A percentile compares a stretch with the other conserved stretches of the same genome.
Conservation (phyloP, 257 asterid species). For the Capsicum baccatum region DNA sequence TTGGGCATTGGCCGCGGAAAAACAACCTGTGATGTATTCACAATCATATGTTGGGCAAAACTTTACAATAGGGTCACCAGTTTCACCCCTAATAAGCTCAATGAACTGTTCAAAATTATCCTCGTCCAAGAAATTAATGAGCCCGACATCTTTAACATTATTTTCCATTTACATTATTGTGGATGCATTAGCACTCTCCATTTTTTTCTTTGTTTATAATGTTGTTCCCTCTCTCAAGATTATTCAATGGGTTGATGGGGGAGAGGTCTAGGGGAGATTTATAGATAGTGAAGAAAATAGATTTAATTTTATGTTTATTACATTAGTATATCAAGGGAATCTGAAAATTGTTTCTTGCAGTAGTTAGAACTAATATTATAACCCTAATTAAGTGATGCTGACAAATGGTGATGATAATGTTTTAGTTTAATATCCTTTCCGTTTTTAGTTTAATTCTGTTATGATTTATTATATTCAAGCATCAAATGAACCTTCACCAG, state of each 20-base stretch:
- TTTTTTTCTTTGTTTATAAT: neutral
- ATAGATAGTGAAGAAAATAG: conserved; percentile 18
- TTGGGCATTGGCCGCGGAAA: neutral
- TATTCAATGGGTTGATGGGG: neutral
- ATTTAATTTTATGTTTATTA: neutral
- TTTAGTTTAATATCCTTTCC: neutral
- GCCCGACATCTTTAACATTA: conserved; percentile 42
- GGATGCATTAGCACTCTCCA: conserved; percentile 39
- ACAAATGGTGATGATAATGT: neutral
- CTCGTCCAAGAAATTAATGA: conserved; percentile 62
- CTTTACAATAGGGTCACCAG: conserved; percentile 35
- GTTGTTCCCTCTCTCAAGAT: neutral
- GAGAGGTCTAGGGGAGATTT: conserved; percentile 31
- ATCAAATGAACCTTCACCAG: conserved; percentile 25
- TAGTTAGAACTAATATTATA: conserved; percentile 5
- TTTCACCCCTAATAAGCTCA: conserved; percentile 52
- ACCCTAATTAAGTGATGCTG: neutral
- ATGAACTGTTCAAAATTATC: conserved; percentile 53
- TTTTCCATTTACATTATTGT: conserved; percentile 22
- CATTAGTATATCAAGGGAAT: conserved; percentile 46
- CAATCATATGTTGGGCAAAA: conserved; percentile 38
- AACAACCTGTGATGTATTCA: conserved; percentile 35
- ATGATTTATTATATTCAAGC: neutral
- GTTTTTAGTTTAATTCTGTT: neutral
- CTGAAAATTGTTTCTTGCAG: conserved; percentile 7